phyloP scores from a whole-genome alignment of 2,329 filamentous ascomycete species.

The Colletotrichum trifolii region DNA sequence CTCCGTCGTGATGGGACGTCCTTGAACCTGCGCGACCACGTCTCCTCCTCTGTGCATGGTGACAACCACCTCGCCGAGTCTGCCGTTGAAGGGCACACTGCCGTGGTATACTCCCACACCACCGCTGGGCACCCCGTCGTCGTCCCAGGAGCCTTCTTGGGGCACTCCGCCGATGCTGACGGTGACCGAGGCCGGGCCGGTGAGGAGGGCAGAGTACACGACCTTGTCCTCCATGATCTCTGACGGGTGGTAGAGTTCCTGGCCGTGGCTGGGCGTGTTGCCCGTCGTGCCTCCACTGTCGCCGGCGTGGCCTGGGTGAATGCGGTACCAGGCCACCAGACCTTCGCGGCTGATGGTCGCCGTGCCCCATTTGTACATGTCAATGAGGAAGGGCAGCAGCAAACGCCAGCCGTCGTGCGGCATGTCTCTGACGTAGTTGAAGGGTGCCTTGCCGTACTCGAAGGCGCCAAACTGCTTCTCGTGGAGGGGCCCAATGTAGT shows the following conservation, averaged over 20 bases:
- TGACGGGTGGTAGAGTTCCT: conserved; percentile 39
- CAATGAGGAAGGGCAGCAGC: conserved; percentile 53
- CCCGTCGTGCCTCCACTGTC: conserved; percentile 42
- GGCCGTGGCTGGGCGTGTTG: conserved; percentile 43
- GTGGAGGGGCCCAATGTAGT: conserved; percentile 62
- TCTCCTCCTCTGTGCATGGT: conserved; percentile 21
- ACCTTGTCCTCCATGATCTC: conserved; percentile 39
- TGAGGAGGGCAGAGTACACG: conserved; percentile 43
- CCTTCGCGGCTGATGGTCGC: conserved; percentile 41
- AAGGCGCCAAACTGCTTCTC: conserved; percentile 33
- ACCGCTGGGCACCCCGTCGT: conserved; percentile 39
- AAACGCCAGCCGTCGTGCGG: conserved; percentile 63
- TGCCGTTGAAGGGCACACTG: conserved; percentile 39
- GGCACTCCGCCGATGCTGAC: conserved; percentile 44
- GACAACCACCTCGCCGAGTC: conserved; percentile 42
- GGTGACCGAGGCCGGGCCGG: conserved; percentile 38
- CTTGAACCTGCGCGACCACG: conserved; percentile 24
- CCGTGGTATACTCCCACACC: conserved; percentile 47
- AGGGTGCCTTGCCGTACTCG: conserved; percentile 38
- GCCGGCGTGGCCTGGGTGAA: conserved; percentile 37
- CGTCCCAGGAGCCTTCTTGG: conserved; percentile 37
- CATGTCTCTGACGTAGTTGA: conserved; percentile 58
- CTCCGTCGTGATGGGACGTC: conserved; percentile 27
- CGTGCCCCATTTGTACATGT: conserved; percentile 46
- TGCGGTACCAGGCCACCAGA: conserved; percentile 44